phyloP scores from a whole-genome alignment of 2,329 filamentous ascomycete species.

The Waltergamsia citrina region DNA sequence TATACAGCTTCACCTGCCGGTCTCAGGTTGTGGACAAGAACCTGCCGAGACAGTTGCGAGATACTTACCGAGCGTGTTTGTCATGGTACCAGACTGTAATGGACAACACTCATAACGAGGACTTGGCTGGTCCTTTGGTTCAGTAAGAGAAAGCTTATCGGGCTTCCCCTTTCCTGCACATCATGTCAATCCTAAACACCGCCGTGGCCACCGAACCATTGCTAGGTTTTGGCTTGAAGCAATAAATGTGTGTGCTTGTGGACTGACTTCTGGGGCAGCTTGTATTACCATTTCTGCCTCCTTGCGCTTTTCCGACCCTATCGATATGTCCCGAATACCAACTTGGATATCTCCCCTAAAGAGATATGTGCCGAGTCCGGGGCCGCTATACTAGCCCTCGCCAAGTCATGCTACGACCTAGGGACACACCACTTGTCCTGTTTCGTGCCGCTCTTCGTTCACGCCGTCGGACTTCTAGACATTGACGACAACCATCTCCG shows the following conservation, averaged over 20 bases:
- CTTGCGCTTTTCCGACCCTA: slow-evolving; percentile 2
- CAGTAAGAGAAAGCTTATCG: too few species aligned
- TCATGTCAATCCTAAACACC: not conserved
- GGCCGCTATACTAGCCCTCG: slow-evolving; percentile 1
- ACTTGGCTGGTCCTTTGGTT: slow-evolving; percentile 1
- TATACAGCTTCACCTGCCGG: slow-evolving; percentile 2
- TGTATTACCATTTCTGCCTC: slow-evolving; percentile 3
- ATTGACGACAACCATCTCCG: too few species aligned
- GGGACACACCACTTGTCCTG: not conserved
- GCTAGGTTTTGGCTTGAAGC: not conserved
- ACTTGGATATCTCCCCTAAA: not conserved
- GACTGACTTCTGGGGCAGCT: not conserved
- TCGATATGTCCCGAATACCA: not conserved
- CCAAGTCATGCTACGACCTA: not conserved
- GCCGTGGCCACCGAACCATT: not conserved
- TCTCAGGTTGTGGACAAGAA: not conserved
- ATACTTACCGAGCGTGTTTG: slow-evolving; percentile 1
- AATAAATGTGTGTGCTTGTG: not conserved
- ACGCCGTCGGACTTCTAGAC: not conserved
- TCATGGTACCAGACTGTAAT: slow-evolving; percentile 1
- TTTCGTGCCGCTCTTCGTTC: slow-evolving; percentile 2
- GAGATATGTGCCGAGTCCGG: slow-evolving; percentile 2
- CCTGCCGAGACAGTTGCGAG: not conserved
- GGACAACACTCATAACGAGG: not conserved
- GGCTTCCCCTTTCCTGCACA: not conserved